A percentile compares a stretch with the other conserved stretches of the same genome.
Evolutionary conservation across 2,329 filamentous ascomycete genomes (phyloP).

Genomic region (Ophioceras dolichostomum): DNA sequence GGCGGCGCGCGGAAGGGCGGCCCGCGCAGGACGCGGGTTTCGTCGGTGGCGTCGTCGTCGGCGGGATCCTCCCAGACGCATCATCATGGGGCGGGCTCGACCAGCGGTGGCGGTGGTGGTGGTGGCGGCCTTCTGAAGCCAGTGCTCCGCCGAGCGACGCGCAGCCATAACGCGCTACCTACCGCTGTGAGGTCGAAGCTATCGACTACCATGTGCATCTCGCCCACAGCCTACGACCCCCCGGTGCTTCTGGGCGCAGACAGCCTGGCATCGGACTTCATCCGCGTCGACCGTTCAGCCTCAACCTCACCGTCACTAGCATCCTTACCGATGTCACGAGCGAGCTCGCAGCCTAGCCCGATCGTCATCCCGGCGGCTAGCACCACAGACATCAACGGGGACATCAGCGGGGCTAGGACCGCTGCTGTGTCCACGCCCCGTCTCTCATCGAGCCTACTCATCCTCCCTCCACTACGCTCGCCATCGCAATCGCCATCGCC

Average conservation of each 20-base stretch:
- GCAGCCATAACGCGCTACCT: neutral
- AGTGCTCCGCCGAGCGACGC: slow-evolving; percentile 1
- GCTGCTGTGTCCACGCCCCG: no score
- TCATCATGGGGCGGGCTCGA: neutral
- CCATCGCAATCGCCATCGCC: neutral
- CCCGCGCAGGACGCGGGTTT: neutral
- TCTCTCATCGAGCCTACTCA: no score
- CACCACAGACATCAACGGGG: no score
- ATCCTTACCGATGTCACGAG: no score
- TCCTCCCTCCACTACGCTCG: no score
- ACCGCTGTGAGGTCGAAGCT: slow-evolving; percentile 1
- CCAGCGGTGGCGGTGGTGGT: neutral
- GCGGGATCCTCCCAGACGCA: neutral
- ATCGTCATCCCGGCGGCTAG: no score
- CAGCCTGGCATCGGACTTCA: neutral
- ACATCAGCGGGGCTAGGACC: neutral
- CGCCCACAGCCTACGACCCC: neutral
- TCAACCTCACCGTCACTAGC: neutral
- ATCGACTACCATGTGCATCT: neutral
- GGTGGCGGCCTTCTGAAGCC: slow-evolving; percentile 1
- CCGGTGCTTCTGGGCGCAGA: neutral
- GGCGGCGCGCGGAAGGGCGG: slow-evolving; percentile 4
- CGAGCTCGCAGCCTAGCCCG: neutral
- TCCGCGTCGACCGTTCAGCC: neutral
- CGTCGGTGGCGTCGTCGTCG: neutral